Evolutionary conservation across 148 eudicot species (phyloP), one percentile per base, ranked within the genome.

Genomic region (Camellia lanceoleosa): DNA sequence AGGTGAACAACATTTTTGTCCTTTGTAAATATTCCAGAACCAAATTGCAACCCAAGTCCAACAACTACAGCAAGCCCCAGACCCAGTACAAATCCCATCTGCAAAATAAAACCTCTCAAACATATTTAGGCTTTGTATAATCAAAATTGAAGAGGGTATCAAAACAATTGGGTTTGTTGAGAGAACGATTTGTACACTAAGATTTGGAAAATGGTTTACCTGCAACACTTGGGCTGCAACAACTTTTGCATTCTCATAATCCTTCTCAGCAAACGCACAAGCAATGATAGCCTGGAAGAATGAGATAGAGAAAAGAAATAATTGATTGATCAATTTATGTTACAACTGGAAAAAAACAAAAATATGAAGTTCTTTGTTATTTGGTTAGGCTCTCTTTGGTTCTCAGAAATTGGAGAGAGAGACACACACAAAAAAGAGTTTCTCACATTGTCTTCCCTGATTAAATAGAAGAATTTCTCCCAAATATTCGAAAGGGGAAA

Each of bases 241-340:
- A 44, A 92, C 89, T 44, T 88, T 86, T 76, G 97, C 97, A 85
- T 91, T 91, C 55, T 86, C 81, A 54, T 93, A 88, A 63, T 97
- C 86, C 81, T 97, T 92, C 88, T 97, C 98, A 76, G 98, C 98
- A 90, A 97, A 97, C 76, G 99, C 92, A 86, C 94, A 81, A 16
- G 99, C 99, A 82, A 97, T 89, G 77, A 97, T 92, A 54, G 99
- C 99, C 98, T 96, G 71, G 19, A 75, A 77, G 3, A 46, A n/a
- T 75, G 70, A 38, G 14, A 51, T 44, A n/a, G 68, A 68, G 43
- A 15, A 1, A 56, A 20, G 19, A 3, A 41, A 43, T 70, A 43
- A 75, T 13, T 68, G 15, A 52, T 6, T 3, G 19, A 75, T n/a
- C 51, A 75, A 43, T 59, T 14, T 75, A 44, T 47, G 51, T 47